Evolutionary conservation across 1,284 basidiomycete species (phyloP), one percentile per base, ranked within the genome.

Genomic region (Boletus semigastroideus): DNA sequence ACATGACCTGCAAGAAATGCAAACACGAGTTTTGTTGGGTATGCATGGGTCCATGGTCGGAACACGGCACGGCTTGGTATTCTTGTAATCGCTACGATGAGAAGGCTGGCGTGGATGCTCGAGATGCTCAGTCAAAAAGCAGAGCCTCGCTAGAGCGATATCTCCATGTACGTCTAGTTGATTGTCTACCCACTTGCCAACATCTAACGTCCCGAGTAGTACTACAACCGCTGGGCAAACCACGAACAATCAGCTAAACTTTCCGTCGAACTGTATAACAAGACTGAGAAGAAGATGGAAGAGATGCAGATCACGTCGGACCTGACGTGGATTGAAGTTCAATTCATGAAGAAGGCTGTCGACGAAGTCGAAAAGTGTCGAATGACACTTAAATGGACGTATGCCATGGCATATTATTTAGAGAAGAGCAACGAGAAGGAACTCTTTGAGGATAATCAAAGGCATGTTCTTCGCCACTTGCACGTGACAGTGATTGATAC

Each of bases 261-360:
- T 38, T 95, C 97, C 22, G 76, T 92, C 17, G 93, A 98, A 62
- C 78, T 98, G 46, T 95, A 97, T 71, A 80, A 81, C 50, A 92
- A 94, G 73, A 98, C 95, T 4, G 95, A 99, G 80, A 95, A 95
- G 83, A 98, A 98, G 85, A 99, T 99, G 96, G 94, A 98, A 72
- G 92, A 97, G 73, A 96, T 99, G 90, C 96, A 98, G 75, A 82
- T 92, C 57, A 87, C 86, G 9, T 92, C 92, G 2, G 82, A 87
- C 50, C 74, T 99, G 36, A 94, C 94, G 4, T 99, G 96, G 96
- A 98, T 98, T 61, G 95, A 99, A 73, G 95, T 95, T 33, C 96
- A 98, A 72, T 99, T 99, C 73, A 94, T 98, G 77, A 93, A 93
- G 75, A 95, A 96, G 72, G 96, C 96, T 0, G 94, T 98, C 3